These are phyloP conservation scores for Zymoseptoria passerinii DNA, from an alignment of 2,329 filamentous ascomycete genomes.

Conservation along the genomic window DNA sequence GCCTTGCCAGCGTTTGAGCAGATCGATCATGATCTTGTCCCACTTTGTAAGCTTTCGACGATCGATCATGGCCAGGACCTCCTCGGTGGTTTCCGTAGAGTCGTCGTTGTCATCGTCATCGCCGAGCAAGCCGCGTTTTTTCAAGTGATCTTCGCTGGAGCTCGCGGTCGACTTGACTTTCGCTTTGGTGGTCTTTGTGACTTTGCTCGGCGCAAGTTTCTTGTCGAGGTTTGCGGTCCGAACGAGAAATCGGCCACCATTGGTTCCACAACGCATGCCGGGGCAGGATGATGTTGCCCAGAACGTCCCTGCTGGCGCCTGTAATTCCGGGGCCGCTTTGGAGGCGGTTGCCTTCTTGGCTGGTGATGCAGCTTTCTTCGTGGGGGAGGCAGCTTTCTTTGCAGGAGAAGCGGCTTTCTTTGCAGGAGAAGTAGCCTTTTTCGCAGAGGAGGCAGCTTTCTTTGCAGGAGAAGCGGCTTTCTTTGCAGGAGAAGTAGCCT, in stretches of 20 bases:
- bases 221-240: not conserved
- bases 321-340: conserved; percentile 2
- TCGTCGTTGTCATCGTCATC: conserved; percentile 7
- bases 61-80: conserved; percentile 7
- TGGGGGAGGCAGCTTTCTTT: not conserved
- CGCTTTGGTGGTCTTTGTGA: conserved; percentile 1
- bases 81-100: conserved; percentile 2
- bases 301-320: conserved; percentile 2
- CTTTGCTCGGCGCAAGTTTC: conserved; percentile 5
- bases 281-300: not conserved
- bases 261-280: not conserved
- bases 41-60: conserved; percentile 1
- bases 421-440: not conserved
- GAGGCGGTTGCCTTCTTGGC: not conserved
- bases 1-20: not conserved
- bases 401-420: not conserved
- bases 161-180: conserved; percentile 1
- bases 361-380: not conserved
- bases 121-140: conserved; percentile 2
- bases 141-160: conserved; percentile 1
- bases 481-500: not conserved
- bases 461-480: conserved; percentile 6
- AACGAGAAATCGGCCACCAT: not conserved
- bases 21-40: conserved; percentile 5
- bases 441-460: conserved; percentile 1